Conservation (phyloP, 768 basidiomycete genomes). For the Amyloporia xantha region DNA sequence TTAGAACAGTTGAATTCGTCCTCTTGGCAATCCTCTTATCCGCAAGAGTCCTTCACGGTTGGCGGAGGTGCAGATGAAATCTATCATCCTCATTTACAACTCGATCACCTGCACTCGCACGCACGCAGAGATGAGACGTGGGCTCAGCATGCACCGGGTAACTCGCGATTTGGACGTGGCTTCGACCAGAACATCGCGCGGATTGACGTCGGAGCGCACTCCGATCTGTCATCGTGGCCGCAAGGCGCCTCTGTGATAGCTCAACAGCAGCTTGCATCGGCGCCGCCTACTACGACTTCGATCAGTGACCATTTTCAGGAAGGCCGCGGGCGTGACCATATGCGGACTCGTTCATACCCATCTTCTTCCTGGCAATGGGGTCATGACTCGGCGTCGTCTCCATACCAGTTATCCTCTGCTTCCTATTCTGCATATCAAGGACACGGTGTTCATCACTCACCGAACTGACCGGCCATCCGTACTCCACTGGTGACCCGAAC, state of each 20-base stretch:
- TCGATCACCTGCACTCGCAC: neutral
- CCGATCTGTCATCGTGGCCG: conserved; percentile 13
- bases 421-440: conserved; percentile 5
- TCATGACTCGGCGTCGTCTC: conserved; percentile 1
- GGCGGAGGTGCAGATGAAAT: neutral
- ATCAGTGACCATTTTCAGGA: conserved; percentile 15
- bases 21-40: neutral
- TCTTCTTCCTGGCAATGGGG: conserved; percentile 15
- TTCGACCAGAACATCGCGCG: neutral
- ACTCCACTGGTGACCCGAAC: no score
- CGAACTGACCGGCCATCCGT: conserved; percentile 1
- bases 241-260: conserved; percentile 11
- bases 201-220: conserved; percentile 1
- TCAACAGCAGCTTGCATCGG: conserved; percentile 17
- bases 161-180: neutral
- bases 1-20: neutral
- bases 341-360: conserved; percentile 19
- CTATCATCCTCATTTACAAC: neutral
- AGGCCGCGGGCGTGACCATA: conserved; percentile 17
- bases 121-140: conserved; percentile 2
- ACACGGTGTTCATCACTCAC: conserved; percentile 3
- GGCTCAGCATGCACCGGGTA: neutral
- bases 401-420: neutral
- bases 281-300: conserved; percentile 15
- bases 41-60: neutral